phyloP scores from a whole-genome alignment of 192 early-diverging fungal genomes.

The Coemansia sp. region DNA sequence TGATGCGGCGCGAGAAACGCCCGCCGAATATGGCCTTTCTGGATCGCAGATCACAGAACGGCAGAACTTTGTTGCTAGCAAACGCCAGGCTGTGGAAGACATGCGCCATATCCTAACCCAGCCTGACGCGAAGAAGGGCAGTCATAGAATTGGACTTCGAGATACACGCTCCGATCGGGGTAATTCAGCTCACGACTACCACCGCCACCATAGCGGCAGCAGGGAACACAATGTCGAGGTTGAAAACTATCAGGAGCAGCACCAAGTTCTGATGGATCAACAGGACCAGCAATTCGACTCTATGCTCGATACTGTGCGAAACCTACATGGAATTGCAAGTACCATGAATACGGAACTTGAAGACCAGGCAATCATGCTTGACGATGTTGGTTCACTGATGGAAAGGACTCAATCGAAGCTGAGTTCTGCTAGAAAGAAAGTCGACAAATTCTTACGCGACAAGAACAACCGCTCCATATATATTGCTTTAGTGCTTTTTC shows the following conservation, averaged over 20 bases:
- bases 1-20: constrained; percentile 31
- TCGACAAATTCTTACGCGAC: constrained; percentile 47
- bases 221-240: constrained; percentile 18
- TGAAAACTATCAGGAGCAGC: constrained; percentile 35
- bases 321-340: constrained; percentile 50
- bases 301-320: constrained; percentile 52
- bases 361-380: constrained; percentile 47
- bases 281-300: constrained; percentile 53
- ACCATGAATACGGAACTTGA: constrained; percentile 56
- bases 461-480: constrained; percentile 46
- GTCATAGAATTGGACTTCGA: not conserved
- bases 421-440: constrained; percentile 27
- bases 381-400: constrained; percentile 39
- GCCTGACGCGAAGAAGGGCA: constrained; percentile 2
- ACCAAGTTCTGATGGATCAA: constrained; percentile 52
- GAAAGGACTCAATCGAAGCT: constrained; percentile 44
- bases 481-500: constrained; percentile 39
- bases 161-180: not conserved
- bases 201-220: not conserved
- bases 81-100: constrained; percentile 27
- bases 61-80: constrained; percentile 38
- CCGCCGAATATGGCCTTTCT: constrained; percentile 42
- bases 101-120: constrained; percentile 33
- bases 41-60: constrained; percentile 30
- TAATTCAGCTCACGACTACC: not conserved